Evolutionary conservation across 495 filamentous ascomycete genomes (phyloP), one percentile per base, ranked within the genome.

Genomic region (Evansstolkia leycettana): DNA sequence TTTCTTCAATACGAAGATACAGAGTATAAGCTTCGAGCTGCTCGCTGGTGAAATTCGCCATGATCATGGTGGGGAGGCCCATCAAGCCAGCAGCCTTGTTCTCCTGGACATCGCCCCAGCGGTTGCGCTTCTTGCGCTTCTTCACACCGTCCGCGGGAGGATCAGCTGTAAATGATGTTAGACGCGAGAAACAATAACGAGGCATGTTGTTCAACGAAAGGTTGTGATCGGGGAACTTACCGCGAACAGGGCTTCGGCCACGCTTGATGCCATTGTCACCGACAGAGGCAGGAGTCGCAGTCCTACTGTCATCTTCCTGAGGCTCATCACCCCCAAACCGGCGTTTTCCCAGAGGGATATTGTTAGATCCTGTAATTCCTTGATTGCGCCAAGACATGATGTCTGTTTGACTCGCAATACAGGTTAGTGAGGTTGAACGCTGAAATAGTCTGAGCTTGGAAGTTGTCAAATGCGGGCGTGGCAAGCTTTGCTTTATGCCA

Each of bases 1-100:
- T 98, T 62, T 98, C 90, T 57, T 95, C 86, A 44, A 98, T 92
- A 54, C 90, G 84, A 44, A 98, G 64, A 57, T 98, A 88, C 37
- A 94, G 62, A 12, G 84, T 85, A 52, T 98, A 98, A 12, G 90
- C 90, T 59, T 98, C 90, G 28, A 95, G 75, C 64, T 98, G 90
- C 64, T 98, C 90, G 55, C 74, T 86, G 31, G 90, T 96, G 84
- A 98, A 95, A 60, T 87, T 84, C 31, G 84, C 85, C 57, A 84
- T 81, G 64, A 98, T 95, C 57, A 87, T 81, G 12, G 89, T 95
- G 20, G 90, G 85, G 51, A 98, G 74, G 40, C 92, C 90, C 88
- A 98, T 95, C 36, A 98, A 70, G 40, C 90, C 90, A 38, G 87
- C 90, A 14, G 90, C 89, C 69, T 95, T 94, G 66, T 99, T 99